These are phyloP conservation scores for Angomonas deanei DNA, from an alignment of 208 protist genomes.

Conservation along the genomic window DNA sequence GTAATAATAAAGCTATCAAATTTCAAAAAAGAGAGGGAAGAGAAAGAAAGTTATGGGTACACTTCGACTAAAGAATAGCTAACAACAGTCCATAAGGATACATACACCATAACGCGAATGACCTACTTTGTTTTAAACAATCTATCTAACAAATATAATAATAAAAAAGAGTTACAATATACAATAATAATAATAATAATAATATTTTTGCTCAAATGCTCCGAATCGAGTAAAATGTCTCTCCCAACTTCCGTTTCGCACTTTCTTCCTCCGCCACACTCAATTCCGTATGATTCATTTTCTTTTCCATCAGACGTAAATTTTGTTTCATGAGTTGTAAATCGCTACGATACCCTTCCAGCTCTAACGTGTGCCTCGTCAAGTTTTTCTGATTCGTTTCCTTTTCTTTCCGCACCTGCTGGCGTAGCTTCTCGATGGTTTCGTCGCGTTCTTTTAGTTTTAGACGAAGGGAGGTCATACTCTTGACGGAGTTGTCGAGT, in stretches of 20 bases:
- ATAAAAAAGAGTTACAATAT: background rate
- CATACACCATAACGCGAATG: too few relatives aligned
- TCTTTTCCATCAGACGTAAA: background rate
- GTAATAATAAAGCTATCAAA: slow-evolving; percentile 1
- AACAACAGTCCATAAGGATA: background rate
- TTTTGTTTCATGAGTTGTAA: background rate
- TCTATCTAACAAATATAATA: background rate
- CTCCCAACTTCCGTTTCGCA: background rate
- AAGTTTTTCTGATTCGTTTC: background rate
- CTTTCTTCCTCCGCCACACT: background rate
- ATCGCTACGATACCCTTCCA: background rate
- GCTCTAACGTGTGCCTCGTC: background rate
- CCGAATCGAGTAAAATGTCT: background rate
- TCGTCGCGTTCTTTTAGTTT: background rate
- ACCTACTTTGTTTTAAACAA: too few relatives aligned
- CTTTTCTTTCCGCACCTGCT: background rate
- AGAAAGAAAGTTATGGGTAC: slow-evolving; percentile 11
- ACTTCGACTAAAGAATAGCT: background rate
- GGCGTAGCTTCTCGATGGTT: background rate
- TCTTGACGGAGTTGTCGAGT: background rate
- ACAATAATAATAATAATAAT: background rate
- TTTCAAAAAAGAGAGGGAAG: slow-evolving; percentile 14
- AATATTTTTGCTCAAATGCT: background rate
- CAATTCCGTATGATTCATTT: background rate
- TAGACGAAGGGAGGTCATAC: background rate